Evolutionary conservation across 2,329 filamentous ascomycete species (phyloP), one percentile per base, ranked within the genome.

Genomic region (Aspergillus novoparasiticus): DNA sequence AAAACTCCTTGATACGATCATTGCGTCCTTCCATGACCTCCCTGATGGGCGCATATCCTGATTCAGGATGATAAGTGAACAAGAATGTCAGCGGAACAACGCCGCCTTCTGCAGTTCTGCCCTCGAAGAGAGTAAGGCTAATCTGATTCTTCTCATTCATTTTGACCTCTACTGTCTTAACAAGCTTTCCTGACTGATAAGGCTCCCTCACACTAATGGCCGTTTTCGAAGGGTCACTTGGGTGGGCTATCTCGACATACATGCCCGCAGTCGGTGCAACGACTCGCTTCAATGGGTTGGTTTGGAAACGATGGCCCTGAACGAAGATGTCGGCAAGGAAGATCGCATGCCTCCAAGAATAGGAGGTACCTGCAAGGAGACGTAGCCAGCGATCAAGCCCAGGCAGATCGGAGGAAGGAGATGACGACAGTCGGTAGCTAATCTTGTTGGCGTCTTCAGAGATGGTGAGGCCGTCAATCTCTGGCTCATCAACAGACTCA

Each of bases 1-100:
- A 99, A 79, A 99, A 99, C 79, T 97, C 92, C 85, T 99, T 99
- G 84, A 99, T 98, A 68, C 93, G 91, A 76, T 99, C 94, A 76
- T 99, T 99, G 75, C 95, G 93, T 60, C 88, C 90, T 41, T 93
- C 87, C 95, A 99, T 99, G 67, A 98, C 91, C 79, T 99, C 95
- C 65, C 90, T 90, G 70, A 99, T 97, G 21, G 95, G 95, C n/a
- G 96, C 94, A 76, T 97, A 99, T 34, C 95, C 95, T 61, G 93
- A 90, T 79, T 98, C 94, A 2, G 95, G 95, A 76, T 94, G 92
- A 81, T 99, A 99, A 6, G 87, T 92, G 83, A 98, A 98, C 75
- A 89, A 88, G 69, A 99, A 88, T 26, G 92, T 90, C 62, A 99
- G 82, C 26, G 93, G 87, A n/a, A 93, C 90, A 14, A 94, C 87